Base-by-base conservation (phyloP, 805 yeast genomes). In the Candida chilensis region DNA sequence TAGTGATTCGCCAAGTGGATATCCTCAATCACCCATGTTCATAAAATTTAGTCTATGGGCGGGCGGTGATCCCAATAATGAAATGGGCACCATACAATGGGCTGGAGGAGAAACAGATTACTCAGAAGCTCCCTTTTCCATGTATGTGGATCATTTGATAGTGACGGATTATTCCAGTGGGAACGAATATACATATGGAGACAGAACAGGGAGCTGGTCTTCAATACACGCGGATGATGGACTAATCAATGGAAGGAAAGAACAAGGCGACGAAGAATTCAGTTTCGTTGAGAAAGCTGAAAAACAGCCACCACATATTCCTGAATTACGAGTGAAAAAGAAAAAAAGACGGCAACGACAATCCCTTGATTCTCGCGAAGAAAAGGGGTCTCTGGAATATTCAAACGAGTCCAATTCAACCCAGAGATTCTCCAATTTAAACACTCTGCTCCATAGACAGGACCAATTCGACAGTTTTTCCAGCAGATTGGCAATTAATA, bases 11-110 rank as follows among this genome's bases (percentile, higher is more conserved):
- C 48, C 71, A 12, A 66, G 74, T 45, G 94, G 94, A 4, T 88
- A 71, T 53, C 96, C 96, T 25, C 95, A 87, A 57, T 61, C 86
- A n/a, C 96, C 96, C 28, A 84, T 87, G 88, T 67, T 60, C 39
- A 49, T 81, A 8, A 66, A 60, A 47, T 60, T 65, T 16, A 72
- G 72, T 5, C 32, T 60, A n/a, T 66, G 74, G 74, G 67, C 71
- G 10, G 74, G 69, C 13, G 73, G 73, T 19, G 65, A 62, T 32
- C 45, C 70, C 17, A 45, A 58, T 16, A 79, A 79, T 43, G 59
- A 64, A 5, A 59, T 60, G 22, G 90, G 90, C 29, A 79, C 88
- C 2, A 78, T 81, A 33, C 73, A 73, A 44, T 81, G 92, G 92
- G 86, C 90, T 4, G 90, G 90, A 34, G 94, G 94, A 33, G 35